These are phyloP conservation scores for Amauroascus niger DNA, from an alignment of 2,329 filamentous ascomycete species.

Conservation along the genomic window DNA sequence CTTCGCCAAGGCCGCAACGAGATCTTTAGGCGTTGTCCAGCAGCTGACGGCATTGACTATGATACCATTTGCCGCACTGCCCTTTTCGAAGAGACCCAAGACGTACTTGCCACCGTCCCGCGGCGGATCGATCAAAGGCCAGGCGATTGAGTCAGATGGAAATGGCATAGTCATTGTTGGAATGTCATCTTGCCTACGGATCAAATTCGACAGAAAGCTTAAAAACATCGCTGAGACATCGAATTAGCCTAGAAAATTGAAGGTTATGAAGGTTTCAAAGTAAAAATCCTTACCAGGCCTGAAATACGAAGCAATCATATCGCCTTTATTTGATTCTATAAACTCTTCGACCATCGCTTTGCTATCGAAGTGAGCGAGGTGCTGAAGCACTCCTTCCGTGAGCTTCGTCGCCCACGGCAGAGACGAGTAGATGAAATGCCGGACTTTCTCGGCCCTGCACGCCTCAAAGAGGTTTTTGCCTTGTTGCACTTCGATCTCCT, in stretches of 20 bases:
- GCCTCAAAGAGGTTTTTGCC: constrained; percentile 35
- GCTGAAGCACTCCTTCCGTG: constrained; percentile 28
- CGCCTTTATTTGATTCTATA: neutral
- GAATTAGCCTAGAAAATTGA: neutral
- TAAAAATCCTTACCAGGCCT: neutral
- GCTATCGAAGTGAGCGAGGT: constrained; percentile 34
- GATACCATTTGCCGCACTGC: neutral
- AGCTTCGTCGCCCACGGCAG: constrained; percentile 26
- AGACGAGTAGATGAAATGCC: constrained; percentile 35
- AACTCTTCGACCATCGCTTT: constrained; percentile 31
- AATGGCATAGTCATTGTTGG: neutral
- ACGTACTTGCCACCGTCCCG: neutral
- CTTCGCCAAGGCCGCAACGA: neutral
- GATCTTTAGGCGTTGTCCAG: neutral
- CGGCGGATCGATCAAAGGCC: neutral
- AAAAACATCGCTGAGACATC: neutral
- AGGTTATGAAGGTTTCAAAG: neutral
- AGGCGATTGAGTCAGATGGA: neutral
- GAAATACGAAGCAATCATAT: neutral
- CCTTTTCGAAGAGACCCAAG: neutral
- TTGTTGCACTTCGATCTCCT: constrained; percentile 31
- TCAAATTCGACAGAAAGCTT: neutral
- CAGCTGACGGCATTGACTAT: neutral
- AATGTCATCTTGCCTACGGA: neutral
- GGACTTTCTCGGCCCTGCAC: constrained; percentile 31